phyloP scores from a whole-genome alignment of 1,284 basidiomycete genomes.

The Wallemia mellicola region DNA sequence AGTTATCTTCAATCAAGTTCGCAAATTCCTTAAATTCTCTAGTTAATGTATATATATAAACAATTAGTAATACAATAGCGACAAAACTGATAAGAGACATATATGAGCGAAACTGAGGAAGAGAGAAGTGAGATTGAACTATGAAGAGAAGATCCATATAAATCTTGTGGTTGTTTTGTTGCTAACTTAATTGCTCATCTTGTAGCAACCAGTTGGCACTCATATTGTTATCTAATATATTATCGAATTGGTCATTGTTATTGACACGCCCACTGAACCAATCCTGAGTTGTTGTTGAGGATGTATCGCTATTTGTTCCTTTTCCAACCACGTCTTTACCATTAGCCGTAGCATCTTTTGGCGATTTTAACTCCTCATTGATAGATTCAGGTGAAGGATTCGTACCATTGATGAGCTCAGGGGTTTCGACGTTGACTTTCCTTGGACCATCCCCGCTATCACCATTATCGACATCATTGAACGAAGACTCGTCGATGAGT shows the following conservation, averaged over 20 bases:
- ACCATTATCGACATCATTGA: background rate
- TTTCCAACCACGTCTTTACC: background rate
- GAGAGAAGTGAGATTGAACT: background rate
- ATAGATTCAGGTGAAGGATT: background rate
- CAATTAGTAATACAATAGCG: background rate
- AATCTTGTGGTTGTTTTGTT: background rate
- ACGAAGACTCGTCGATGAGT: background rate
- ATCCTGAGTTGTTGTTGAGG: background rate
- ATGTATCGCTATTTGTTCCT: background rate
- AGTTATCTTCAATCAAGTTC: too few relatives aligned
- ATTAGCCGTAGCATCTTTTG: background rate
- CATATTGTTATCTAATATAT: background rate
- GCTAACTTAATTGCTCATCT: background rate
- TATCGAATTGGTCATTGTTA: background rate
- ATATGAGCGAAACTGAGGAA: background rate
- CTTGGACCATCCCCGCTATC: background rate
- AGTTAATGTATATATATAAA: background rate
- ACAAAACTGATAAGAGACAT: background rate
- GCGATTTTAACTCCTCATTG: background rate
- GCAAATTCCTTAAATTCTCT: too few relatives aligned
- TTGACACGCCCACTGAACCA: background rate
- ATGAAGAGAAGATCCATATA: background rate
- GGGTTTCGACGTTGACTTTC: background rate
- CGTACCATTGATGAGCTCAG: background rate
- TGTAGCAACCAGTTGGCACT: background rate